Base-by-base conservation (phyloP, 2,329 filamentous ascomycete species). In the Fonsecaea monophora region DNA sequence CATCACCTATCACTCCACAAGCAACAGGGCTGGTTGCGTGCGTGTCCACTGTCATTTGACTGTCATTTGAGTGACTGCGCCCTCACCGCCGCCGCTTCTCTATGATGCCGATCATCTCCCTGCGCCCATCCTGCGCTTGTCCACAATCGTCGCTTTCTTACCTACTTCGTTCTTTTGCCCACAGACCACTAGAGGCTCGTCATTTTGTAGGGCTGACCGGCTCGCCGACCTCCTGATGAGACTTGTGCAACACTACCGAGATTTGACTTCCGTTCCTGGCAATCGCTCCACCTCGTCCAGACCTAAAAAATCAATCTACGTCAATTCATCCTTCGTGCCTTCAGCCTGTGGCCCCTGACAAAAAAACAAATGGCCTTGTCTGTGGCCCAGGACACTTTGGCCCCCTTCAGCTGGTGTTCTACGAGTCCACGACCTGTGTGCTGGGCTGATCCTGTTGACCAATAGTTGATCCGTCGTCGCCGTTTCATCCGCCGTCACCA, bases 311-410 rank as follows among this genome's bases (percentile, higher is more conserved):
- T 13, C 12, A 42, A 25, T 50, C 45, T 50, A 12, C 18, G 7
- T 50, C 45, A 25, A 50, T 50, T 50, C 45, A 50, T 50, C 45
- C 45, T 50, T 50, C 45, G 45, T 21, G 45, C 45, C 40, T n/a
- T n/a, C 40, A 42, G 2, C 4, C 40, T n/a, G 9, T 50, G 40
- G n/a, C 5, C 40, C 37, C 15, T 25, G 25, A 25, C 25, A 25
- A 25, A 25, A 25, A 25, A 25, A 25, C 25, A 25, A 25, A 25
- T 25, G 25, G 25, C 25, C 25, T 42, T 42, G 40, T 42, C 40
- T 42, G 12, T 42, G 40, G 40, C 40, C 40, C 40, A n/a, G 8
- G 15, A n/a, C 40, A n/a, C 40, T 42, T 50, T 50, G 4, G 18
- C 6, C 45, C 42, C 42, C 7, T 50, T 21, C 45, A 50, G 45